Evolutionary conservation across 1,284 basidiomycete species (phyloP), one percentile per base, ranked within the genome.

Genomic region (Cutaneotrichosporon cutaneum): DNA sequence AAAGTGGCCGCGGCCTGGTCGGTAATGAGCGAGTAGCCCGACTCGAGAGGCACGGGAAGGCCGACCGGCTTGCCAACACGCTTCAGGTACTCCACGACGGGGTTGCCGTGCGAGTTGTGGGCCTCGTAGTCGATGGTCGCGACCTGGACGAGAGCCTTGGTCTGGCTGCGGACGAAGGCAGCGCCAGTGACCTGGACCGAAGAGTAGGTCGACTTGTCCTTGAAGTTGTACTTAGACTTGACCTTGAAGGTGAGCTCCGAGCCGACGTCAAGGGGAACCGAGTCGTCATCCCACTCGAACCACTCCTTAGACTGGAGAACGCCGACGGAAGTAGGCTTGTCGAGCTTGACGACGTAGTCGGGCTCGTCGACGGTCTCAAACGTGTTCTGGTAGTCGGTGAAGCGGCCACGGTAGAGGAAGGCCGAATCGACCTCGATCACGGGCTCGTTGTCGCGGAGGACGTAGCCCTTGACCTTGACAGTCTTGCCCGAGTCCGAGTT

Each of bases 271-370:
- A 94, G 87, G 44, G 91, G 88, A 64, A 86, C 85, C 9, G 87
- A 83, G 59, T 90, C 88, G 73, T 95, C 88, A 61, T 90, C 87
- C 95, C 94, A 98, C 61, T 90, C 87, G 80, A 99, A 95, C 95
- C 96, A 99, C 77, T 95, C 90, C 84, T 99, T 99, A 62, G 92
- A 92, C 74, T 90, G 87, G 16, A 99, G 82, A 21, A 99, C 92
- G 56, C 93, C 92, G 66, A 96, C 88, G 50, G 86, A 86, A 1
- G 92, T 89, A 68, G 93, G 89, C 33, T 85, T 87, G 58, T 84
- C 82, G 68, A 97, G 75, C 51, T 87, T 82, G 52, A 99, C 88
- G 51, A 87, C 80, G 78, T 95, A 97, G 70, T 94, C 91, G 3
- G 89, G 87, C 78, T 95, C 92, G 67, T 94, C 88, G 56, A 88